Conservation (phyloP, 108 stramenopile species). For the Cylindrotheca closterium region DNA sequence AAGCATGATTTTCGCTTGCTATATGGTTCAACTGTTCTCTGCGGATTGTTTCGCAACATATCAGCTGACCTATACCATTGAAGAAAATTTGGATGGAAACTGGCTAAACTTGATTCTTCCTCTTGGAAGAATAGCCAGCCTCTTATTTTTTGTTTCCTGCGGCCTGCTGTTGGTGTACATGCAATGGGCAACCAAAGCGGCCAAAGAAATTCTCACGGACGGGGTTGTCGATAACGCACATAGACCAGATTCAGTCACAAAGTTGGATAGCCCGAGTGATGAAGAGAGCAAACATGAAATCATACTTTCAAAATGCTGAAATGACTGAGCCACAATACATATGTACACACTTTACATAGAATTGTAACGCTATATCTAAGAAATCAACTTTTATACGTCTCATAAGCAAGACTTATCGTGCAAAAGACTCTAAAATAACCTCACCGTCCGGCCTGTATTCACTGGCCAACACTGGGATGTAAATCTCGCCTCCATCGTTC, state of each 20-base stretch:
- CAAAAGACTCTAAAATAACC: conserved; percentile 61
- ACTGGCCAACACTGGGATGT: conserved; percentile 63
- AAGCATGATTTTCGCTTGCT: conserved; percentile 44
- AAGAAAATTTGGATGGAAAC: conserved; percentile 46
- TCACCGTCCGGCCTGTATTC: conserved; percentile 70
- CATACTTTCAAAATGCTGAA: too few species aligned
- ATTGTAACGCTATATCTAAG: too few species aligned
- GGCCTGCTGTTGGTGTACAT: conserved; percentile 27
- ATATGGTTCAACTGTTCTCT: conserved; percentile 54
- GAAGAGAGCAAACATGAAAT: too few species aligned
- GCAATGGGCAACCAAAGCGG: conserved; percentile 23
- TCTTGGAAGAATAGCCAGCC: conserved; percentile 38
- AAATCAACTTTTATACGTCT: too few species aligned
- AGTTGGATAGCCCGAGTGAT: too few species aligned
- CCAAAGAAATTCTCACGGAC: background rate
- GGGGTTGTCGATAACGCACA: too few species aligned
- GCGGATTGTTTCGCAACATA: conserved; percentile 43
- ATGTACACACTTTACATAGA: too few species aligned
- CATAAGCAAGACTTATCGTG: too few species aligned
- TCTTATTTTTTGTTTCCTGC: conserved; percentile 33
- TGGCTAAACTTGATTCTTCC: conserved; percentile 41
- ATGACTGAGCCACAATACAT: too few species aligned
- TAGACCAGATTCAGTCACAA: too few species aligned
- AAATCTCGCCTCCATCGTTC: conserved; percentile 70
- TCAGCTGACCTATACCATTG: conserved; percentile 44